phyloP scores from a whole-genome alignment of 345 rosid genomes.

The Streptanthus diversifolius region DNA sequence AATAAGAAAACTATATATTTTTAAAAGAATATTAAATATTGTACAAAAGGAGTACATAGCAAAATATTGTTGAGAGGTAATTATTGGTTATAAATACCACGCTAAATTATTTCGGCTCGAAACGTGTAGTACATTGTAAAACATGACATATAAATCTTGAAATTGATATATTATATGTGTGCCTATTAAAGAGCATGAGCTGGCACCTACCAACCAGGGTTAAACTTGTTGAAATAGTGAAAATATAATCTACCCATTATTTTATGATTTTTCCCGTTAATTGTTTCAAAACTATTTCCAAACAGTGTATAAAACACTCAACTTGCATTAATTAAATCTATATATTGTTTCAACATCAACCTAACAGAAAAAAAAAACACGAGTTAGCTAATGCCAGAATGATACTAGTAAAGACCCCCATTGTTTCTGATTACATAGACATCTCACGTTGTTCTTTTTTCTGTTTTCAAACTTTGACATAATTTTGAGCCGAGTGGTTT shows the following conservation, averaged over 20 bases:
- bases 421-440: constrained; percentile 31
- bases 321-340: not conserved
- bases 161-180: not conserved
- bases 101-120: constrained; percentile 2
- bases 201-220: constrained; percentile 47
- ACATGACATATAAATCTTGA: not conserved
- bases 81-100: not conserved
- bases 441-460: constrained; percentile 25
- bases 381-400: not conserved
- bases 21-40: too few relatives aligned
- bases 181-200: constrained; percentile 40
- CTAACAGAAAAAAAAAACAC: not conserved
- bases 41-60: not conserved
- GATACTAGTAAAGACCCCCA: constrained; percentile 23
- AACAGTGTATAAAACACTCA: constrained; percentile 3
- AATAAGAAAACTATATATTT: too few relatives aligned
- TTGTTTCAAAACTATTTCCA: constrained; percentile 4
- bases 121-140: not conserved
- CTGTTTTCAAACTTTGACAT: not conserved
- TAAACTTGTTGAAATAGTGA: constrained; percentile 11
- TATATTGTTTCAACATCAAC: constrained; percentile 8
- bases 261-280: not conserved
- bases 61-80: not conserved
- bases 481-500: not conserved
- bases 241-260: not conserved